Evolutionary conservation across 2,329 filamentous ascomycete genomes (phyloP).

Genomic region (Helotiales sp.): DNA sequence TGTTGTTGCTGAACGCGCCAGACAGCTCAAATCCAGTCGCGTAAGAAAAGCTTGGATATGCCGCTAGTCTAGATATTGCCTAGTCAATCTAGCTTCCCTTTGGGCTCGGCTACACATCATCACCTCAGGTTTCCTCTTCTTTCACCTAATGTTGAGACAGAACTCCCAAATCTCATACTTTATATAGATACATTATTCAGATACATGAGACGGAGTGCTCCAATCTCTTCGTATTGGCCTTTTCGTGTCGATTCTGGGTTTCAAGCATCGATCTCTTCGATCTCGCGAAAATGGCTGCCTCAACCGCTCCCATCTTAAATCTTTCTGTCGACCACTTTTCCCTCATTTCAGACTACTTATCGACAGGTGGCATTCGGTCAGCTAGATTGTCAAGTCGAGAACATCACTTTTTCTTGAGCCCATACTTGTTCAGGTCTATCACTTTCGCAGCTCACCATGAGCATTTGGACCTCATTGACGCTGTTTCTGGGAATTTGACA

Average conservation of each 20-base stretch:
- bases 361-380: conserved; percentile 10
- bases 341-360: conserved; percentile 11
- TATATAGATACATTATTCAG: too few species aligned
- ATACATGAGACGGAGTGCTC: too few species aligned
- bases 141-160: too few species aligned
- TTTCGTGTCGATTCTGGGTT: not conserved
- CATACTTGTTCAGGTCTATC: conserved; percentile 21
- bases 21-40: not conserved
- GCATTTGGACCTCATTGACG: conserved; percentile 1
- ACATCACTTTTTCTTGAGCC: conserved; percentile 20
- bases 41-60: not conserved
- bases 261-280: not conserved
- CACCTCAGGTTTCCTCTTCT: too few species aligned
- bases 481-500: not conserved
- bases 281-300: not conserved
- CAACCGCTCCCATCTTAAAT: not conserved
- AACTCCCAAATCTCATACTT: too few species aligned
- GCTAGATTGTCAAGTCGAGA: conserved; percentile 20
- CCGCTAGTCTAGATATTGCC: not conserved
- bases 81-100: not conserved
- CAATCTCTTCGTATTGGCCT: too few species aligned
- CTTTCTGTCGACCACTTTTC: conserved; percentile 19
- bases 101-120: too few species aligned
- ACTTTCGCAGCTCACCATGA: conserved; percentile 9
- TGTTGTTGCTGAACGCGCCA: not conserved